These are phyloP conservation scores for Sanguinoderma infundibulare DNA, from an alignment of 1,284 basidiomycete genomes.

Conservation along the genomic window DNA sequence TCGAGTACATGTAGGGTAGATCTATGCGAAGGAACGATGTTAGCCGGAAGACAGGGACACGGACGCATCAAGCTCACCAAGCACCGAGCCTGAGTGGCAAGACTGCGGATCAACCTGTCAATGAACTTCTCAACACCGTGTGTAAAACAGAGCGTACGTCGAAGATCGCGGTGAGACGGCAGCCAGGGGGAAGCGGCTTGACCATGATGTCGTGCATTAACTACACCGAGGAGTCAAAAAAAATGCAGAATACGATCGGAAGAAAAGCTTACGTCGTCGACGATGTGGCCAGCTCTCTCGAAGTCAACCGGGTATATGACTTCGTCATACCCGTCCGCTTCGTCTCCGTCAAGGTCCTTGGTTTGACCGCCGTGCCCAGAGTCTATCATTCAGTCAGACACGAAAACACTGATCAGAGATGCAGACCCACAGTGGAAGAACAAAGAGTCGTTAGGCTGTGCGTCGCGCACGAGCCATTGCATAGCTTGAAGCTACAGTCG, in stretches of 20 bases:
- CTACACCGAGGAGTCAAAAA: conserved; percentile 38
- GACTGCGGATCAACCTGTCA: conserved; percentile 38
- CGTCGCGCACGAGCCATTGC: conserved; percentile 88
- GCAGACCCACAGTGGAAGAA: conserved; percentile 85
- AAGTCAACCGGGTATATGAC: conserved; percentile 89
- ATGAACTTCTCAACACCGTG: conserved; percentile 34
- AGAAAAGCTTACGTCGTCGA: conserved; percentile 74
- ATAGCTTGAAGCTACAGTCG: conserved; percentile 70
- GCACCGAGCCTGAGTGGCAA: conserved; percentile 50
- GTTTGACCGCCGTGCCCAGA: conserved; percentile 87
- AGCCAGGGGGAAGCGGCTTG: conserved; percentile 78
- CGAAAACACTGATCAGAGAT: neutral
- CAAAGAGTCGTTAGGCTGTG: conserved; percentile 82
- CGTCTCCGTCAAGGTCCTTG: conserved; percentile 74
- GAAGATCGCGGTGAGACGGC: conserved; percentile 88
- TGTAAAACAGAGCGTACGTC: conserved; percentile 55
- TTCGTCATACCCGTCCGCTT: conserved; percentile 70
- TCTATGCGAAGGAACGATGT: conserved; percentile 28
- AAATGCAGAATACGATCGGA: neutral
- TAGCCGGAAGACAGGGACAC: neutral
- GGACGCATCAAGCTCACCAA: conserved; percentile 35
- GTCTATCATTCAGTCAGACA: conserved; percentile 42
- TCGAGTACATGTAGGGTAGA: conserved; percentile 70
- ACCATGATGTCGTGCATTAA: conserved; percentile 77
- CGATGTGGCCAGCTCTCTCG: conserved; percentile 71